Base-by-base conservation (phyloP, 805 yeast genomes). In the Sporopachydermia quercuum region DNA sequence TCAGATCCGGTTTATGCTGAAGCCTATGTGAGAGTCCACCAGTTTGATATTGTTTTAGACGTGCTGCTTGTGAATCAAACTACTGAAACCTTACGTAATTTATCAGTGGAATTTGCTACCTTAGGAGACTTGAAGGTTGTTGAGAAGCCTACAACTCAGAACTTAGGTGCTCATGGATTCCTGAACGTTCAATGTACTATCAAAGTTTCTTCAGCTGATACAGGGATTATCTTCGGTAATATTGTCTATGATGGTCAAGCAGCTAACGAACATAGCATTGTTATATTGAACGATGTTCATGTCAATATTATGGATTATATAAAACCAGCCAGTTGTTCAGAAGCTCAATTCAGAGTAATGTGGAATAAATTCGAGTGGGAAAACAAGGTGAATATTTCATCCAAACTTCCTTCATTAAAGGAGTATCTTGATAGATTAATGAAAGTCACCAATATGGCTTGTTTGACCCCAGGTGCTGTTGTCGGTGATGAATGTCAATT, bases 321-420 rank as follows among this genome's bases (percentile, higher is more conserved):
- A 59, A 85, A 84, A 57, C 96, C 98, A 15, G 91, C 94, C n/a
- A 70, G 73, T 16, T 83, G 94, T 58, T 65, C 86, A 13, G 97
- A 89, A 61, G 74, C 77, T 36, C 80, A 74, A 49, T 91, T 91
- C 81, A 81, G 98, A 55, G 73, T 77, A 52, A 89, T 87, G 97
- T 91, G 99, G 99, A 85, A 86, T 57, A 96, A 87, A 58, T 91
- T 93, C 56, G 99, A 91, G 63, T 91, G 98, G 98, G 98, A 91
- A 62, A 91, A 91, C 66, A 91, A 91, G 66, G 87, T 91, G 50
- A 82, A 87, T 44, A 82, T 91, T 56, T 44, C 53, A 30, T 75
- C 93, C 2, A 70, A 67, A 40, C 65, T 78, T 46, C 58, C 70
- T 19, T 62, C 83, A 1, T 69, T 93, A 53, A 77, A 78, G 54